Percentiles rank a stretch among this genome's conserved stretches.
Evolutionary conservation across 2,329 filamentous ascomycete genomes (phyloP).

Genomic region (Plectosphaerella cucumerina): DNA sequence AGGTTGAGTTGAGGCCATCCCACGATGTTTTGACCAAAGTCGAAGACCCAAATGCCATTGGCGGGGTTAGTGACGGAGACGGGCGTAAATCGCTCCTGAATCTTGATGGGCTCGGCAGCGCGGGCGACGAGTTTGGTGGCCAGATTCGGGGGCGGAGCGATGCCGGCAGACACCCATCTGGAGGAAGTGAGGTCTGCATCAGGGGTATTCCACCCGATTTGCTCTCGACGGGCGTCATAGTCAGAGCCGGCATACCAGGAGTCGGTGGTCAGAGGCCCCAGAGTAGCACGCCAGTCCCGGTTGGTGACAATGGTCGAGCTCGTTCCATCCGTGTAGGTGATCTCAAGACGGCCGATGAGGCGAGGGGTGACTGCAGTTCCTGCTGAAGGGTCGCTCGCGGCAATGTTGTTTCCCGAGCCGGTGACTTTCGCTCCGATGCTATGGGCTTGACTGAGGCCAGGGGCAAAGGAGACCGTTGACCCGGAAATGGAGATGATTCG

Average conservation of each 20-base stretch:
- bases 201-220: constrained; percentile 1
- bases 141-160: constrained; percentile 6
- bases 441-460: background rate
- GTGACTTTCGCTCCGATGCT: constrained; percentile 1
- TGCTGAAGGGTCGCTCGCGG: constrained; percentile 5
- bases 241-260: constrained; percentile 6
- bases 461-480: background rate
- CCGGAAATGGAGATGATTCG: background rate
- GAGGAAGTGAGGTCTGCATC: constrained; percentile 1
- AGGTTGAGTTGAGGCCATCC: constrained; percentile 6
- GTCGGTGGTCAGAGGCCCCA: constrained; percentile 5
- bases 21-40: constrained; percentile 8
- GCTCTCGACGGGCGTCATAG: constrained; percentile 5
- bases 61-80: constrained; percentile 6
- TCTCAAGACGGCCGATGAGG: constrained; percentile 8
- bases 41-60: constrained; percentile 6
- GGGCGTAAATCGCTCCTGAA: constrained; percentile 4
- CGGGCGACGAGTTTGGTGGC: constrained; percentile 8
- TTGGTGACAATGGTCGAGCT: constrained; percentile 3
- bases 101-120: constrained; percentile 5
- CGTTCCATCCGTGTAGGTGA: constrained; percentile 2
- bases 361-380: constrained; percentile 6
- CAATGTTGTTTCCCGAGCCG: constrained; percentile 8
- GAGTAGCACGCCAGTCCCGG: constrained; percentile 5
- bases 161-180: constrained; percentile 4